Evolutionary conservation across 164 flowering plant species (phyloP).

Genomic region (Vitis rotundifolia): DNA sequence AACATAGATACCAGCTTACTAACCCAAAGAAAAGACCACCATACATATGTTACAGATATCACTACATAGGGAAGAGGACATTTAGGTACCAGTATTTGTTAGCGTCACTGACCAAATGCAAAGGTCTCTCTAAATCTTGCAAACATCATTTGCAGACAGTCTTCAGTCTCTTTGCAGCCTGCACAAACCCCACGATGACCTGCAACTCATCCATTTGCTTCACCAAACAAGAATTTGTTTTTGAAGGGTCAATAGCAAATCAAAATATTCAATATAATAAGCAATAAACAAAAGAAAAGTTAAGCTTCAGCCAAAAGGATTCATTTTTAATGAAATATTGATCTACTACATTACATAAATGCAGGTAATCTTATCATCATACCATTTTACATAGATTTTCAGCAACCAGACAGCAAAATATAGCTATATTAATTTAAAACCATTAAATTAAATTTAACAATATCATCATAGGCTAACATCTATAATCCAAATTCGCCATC

Average conservation of each 20-base stretch:
- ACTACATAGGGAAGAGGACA: slow-evolving; percentile 25
- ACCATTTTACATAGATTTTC: too few species aligned
- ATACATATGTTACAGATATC: slow-evolving; percentile 39
- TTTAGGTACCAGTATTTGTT: slow-evolving; percentile 32
- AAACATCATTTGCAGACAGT: slow-evolving; percentile 63
- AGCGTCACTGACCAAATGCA: slow-evolving; percentile 29
- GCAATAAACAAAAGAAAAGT: neutral
- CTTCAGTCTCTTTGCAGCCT: slow-evolving; percentile 87
- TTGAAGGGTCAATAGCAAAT: slow-evolving; percentile 4
- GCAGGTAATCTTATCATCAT: too few species aligned
- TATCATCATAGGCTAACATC: too few species aligned
- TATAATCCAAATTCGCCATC: too few species aligned
- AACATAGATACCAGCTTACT: slow-evolving; percentile 18
- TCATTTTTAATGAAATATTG: too few species aligned
- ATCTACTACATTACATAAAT: too few species aligned
- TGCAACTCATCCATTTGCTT: slow-evolving; percentile 98
- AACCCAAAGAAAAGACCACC: slow-evolving; percentile 12
- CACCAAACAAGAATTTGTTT: slow-evolving; percentile 17
- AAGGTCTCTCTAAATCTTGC: slow-evolving; percentile 4
- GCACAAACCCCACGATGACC: slow-evolving; percentile 84
- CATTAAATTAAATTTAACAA: too few species aligned
- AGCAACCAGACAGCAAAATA: too few species aligned
- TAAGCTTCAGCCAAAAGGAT: too few species aligned
- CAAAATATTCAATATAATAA: neutral
- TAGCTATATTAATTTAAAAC: too few species aligned